Percentiles rank a stretch among this genome's conserved stretches.
These are phyloP conservation scores for Rhynchospora breviuscula DNA, from an alignment of 176 grass and related monocot species.

Conservation along the genomic window DNA sequence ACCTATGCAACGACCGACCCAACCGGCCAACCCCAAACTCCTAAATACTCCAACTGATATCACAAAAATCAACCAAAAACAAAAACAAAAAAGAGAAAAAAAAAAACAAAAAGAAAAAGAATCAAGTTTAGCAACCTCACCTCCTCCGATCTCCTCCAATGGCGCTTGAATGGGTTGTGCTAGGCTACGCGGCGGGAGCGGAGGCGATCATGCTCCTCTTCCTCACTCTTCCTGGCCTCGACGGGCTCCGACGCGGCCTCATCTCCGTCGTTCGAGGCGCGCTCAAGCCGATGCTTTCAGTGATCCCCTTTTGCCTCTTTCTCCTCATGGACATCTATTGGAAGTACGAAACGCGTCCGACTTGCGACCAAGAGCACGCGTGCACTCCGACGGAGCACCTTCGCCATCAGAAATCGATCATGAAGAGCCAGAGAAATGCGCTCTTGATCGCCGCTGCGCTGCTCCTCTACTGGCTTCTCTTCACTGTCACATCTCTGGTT, in stretches of 20 bases:
- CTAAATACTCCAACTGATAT: background rate
- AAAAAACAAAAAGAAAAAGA: background rate
- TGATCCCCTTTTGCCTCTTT: slow-evolving; percentile 93
- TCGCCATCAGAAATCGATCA: slow-evolving; percentile 96
- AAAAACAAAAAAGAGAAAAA: background rate
- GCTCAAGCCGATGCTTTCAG: slow-evolving; percentile 84
- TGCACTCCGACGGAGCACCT: slow-evolving; percentile 88
- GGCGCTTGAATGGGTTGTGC: slow-evolving; percentile 97
- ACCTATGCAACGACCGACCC: background rate
- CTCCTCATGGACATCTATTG: slow-evolving; percentile 93
- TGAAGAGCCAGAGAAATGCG: slow-evolving; percentile 92
- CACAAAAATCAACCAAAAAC: background rate
- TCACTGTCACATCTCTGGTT: slow-evolving; percentile 62
- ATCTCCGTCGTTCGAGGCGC: slow-evolving; percentile 61
- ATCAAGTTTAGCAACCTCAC: background rate
- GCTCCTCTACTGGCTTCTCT: slow-evolving; percentile 94
- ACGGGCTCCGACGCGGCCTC: slow-evolving; percentile 66
- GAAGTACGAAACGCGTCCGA: slow-evolving; percentile 90
- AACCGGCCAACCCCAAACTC: background rate
- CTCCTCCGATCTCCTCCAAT: slow-evolving; percentile 31
- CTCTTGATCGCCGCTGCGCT: slow-evolving; percentile 84
- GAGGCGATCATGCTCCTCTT: slow-evolving; percentile 98
- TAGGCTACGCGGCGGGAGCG: slow-evolving; percentile 77
- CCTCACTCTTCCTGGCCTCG: slow-evolving; percentile 73
- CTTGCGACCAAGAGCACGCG: slow-evolving; percentile 62